phyloP scores from a whole-genome alignment of 352 stramenopile species.

The Globisporangium ultimum region DNA sequence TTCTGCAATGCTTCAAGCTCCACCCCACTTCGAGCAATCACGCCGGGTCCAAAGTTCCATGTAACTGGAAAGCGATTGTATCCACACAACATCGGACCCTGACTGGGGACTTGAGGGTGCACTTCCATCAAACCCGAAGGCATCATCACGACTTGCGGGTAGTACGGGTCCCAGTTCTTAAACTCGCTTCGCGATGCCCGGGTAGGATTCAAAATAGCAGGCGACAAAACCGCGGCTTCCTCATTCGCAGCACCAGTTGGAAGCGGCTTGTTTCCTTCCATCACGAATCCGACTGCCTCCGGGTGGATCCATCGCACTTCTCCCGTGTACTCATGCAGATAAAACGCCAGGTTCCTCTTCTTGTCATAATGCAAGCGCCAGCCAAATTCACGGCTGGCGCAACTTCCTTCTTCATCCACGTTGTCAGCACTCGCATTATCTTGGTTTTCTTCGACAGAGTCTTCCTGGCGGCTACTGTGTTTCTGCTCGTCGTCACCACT shows the following conservation, averaged over 20 bases:
- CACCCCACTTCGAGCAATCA: conserved; percentile 2
- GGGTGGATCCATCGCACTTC: conserved; percentile 69
- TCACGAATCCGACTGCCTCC: conserved; percentile 44
- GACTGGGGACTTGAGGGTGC: conserved; percentile 11
- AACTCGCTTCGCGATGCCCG: conserved; percentile 11
- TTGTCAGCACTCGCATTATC: neutral
- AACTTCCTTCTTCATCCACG: no score
- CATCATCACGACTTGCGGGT: conserved; percentile 54
- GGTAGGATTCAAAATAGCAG: no score
- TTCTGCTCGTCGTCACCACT: neutral
- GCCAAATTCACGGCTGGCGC: conserved; percentile 31
- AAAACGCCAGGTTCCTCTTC: conserved; percentile 46
- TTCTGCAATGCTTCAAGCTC: neutral
- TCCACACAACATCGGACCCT: conserved; percentile 18
- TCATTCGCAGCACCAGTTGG: conserved; percentile 8
- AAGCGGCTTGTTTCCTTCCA: conserved; percentile 39
- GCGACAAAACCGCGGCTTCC: neutral
- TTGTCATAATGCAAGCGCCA: conserved; percentile 53
- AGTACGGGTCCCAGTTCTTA: conserved; percentile 42
- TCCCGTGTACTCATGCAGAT: conserved; percentile 65
- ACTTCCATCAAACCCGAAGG: conserved; percentile 53
- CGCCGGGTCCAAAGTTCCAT: conserved; percentile 3
- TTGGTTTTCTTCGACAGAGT: neutral
- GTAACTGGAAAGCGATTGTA: conserved; percentile 49
- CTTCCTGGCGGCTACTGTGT: no score